These are phyloP conservation scores for Lagenidium sp. DNA, from an alignment of 352 stramenopile species.

Conservation along the genomic window DNA sequence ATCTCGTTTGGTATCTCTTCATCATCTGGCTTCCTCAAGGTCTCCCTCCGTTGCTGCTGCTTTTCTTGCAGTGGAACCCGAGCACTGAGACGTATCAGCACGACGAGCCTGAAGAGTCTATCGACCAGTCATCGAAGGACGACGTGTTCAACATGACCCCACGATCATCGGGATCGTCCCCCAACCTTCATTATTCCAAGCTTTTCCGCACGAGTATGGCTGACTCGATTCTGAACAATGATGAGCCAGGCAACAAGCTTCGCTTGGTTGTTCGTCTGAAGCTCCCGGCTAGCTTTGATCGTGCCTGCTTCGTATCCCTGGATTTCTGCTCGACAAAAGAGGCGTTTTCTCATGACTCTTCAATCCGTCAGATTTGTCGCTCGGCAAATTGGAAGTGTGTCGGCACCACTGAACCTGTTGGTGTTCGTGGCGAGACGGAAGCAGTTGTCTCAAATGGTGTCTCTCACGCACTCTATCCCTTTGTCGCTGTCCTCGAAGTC, in stretches of 20 bases:
- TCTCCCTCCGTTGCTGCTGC: conserved; percentile 57
- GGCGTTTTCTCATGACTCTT: conserved; percentile 34
- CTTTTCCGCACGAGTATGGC: conserved; percentile 66
- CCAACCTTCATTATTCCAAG: conserved; percentile 80
- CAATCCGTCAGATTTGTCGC: conserved; percentile 41
- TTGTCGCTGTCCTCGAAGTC: conserved; percentile 80
- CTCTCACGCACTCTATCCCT: conserved; percentile 64
- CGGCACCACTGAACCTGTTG: conserved; percentile 71
- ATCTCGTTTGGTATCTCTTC: conserved; percentile 84
- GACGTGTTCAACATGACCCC: conserved; percentile 82
- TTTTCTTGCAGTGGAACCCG: conserved; percentile 84
- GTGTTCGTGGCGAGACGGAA: conserved; percentile 53
- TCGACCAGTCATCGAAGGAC: conserved; percentile 68
- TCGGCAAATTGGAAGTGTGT: conserved; percentile 73
- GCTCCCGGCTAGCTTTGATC: conserved; percentile 63
- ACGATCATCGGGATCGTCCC: conserved; percentile 63
- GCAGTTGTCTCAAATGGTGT: conserved; percentile 43
- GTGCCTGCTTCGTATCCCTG: conserved; percentile 75
- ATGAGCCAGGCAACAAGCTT: conserved; percentile 75
- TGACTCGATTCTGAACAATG: conserved; percentile 67
- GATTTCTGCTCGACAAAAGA: conserved; percentile 78
- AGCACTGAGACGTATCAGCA: conserved; percentile 52
- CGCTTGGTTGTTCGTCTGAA: conserved; percentile 79
- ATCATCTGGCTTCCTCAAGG: conserved; percentile 79
- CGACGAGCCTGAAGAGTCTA: conserved; percentile 39